Base-by-base conservation (phyloP, 495 filamentous ascomycete genomes). In the Aspergillus ellipticus region DNA sequence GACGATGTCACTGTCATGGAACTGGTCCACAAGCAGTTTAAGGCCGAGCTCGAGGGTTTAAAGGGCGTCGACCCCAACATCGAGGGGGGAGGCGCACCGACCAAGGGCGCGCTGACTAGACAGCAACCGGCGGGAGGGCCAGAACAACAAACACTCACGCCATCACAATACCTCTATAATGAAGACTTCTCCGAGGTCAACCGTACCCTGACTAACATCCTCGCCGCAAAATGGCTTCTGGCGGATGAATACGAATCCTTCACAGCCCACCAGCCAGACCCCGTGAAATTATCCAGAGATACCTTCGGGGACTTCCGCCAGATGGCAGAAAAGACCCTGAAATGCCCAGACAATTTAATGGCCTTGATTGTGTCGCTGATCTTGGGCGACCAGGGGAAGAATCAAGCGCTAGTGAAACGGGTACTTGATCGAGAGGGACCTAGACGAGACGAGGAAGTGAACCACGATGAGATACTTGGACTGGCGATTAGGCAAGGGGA, bases 151-250 rank as follows among this genome's bases (percentile, higher is more conserved):
- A 26, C n/a, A 3, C 11, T 39, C 7, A 59, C 70, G 11, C 70
- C 70, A 11, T 71, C 68, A 1, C 29, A 49, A 10, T 54, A 65
- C 1, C 53, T 73, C 4, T 73, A 55, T 16, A 59, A 58, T 1
- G 1, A 55, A 6, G 59, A 73, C 22, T 69, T 63, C 37, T 53
- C 62, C 26, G 71, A 74, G 51, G 61, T 73, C n/a, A 73, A 74
- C 43, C 71, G 71, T 19, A 74, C 71, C 1, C 57, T 74, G 6
- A 55, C 66, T 9, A 65, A 67, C 11, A 45, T 73, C 7, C 46
- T 72, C 19, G 53, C 68, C 1, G 29, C 72, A 51, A 71, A 68
- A 61, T 74, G 71, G 71, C 53, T 72, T 21, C 58, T 63, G 15
- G 64, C 58, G 22, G 60, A 52, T n/a, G 49, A 67, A 17, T 73